A percentile compares a stretch with the other conserved stretches of the same genome.
Conservation (phyloP, 2,329 filamentous ascomycete species). For the Ophiostoma piceae region DNA sequence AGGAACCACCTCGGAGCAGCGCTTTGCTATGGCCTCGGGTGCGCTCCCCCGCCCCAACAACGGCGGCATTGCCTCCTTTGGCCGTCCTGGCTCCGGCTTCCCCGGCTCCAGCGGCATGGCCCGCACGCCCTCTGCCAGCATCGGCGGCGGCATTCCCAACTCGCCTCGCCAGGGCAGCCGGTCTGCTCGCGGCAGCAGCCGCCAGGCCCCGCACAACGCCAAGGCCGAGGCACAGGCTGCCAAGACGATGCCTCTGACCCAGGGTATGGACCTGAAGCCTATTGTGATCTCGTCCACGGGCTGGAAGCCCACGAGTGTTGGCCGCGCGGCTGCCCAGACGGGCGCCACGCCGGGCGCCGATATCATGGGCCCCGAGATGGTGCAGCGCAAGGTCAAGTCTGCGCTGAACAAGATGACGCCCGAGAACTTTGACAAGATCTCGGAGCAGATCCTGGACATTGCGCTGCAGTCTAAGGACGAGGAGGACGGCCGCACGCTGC, state of each 20-base stretch:
- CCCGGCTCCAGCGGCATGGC: slow-evolving; percentile 58
- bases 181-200: slow-evolving; percentile 58
- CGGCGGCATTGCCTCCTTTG: slow-evolving; percentile 38
- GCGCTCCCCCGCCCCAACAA: slow-evolving; percentile 42
- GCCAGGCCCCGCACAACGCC: slow-evolving; percentile 48
- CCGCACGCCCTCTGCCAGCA: slow-evolving; percentile 54
- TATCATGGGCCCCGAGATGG: slow-evolving; percentile 81
- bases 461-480: slow-evolving; percentile 93
- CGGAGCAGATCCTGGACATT: slow-evolving; percentile 87
- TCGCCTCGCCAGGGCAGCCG: slow-evolving; percentile 66
- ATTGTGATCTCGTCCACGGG: slow-evolving; percentile 67
- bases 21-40: slow-evolving; percentile 61
- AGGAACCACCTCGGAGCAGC: slow-evolving; percentile 70
- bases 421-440: slow-evolving; percentile 95
- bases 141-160: slow-evolving; percentile 56
- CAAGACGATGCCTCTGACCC: slow-evolving; percentile 88
- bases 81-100: slow-evolving; percentile 54
- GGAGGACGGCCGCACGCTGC: slow-evolving; percentile 84
- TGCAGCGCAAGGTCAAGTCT: slow-evolving; percentile 98
- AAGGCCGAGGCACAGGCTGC: slow-evolving; percentile 64
- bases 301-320: slow-evolving; percentile 82
- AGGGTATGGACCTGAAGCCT: slow-evolving; percentile 73
- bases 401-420: slow-evolving; percentile 99
- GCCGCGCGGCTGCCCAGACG: slow-evolving; percentile 36
- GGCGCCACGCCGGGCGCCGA: slow-evolving; percentile 38